Base-by-base conservation (phyloP, 805 yeast genomes). In the Candida ascalaphidarum region DNA sequence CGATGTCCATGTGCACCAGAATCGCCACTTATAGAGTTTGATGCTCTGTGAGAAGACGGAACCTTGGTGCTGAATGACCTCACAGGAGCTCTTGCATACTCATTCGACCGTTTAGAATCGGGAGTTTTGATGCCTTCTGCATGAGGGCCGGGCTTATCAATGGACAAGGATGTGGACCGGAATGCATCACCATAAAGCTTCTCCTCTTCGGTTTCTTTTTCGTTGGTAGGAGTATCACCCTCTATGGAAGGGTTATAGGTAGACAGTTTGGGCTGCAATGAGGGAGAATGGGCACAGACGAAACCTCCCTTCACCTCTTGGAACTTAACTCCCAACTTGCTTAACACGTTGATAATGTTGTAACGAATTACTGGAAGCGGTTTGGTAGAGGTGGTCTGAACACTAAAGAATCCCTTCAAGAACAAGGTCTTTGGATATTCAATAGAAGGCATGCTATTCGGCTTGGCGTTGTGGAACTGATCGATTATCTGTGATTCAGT, bases 291-390 rank as follows among this genome's bases (percentile, higher is more conserved):
- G 7, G 75, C 68, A 60, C 97, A 88, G 14, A 84, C 71, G 51
- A 89, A 88, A 0, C 96, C 97, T 33, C 97, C 96, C 46, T 81
- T 81, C 14, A 88, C 94, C 55, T 88, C 97, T 36, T 78, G 81
- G 51, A 71, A 88, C 34, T 76, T 74, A 27, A 89, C 92, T 16
- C 84, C 85, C 47, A 84, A 64, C 37, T 74, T 74, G 12, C 75
- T 76, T 48, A 88, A 66, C 1, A 81, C 89, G 13, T 75, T 69
- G 17, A 88, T 81, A 22, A 88, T 77, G 48, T 82, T 88, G 46
- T 81, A 77, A 31, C 96, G 72, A 32, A 88, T 86, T 37, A 83
- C 81, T 9, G 94, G 88, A 31, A 89, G 65, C 12, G 95, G 92
- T 44, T 85, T 85, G 4, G 95, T 83, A 2, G 96, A 85, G 0